phyloP scores from a whole-genome alignment of 805 yeast species.

The Wickerhamomyces pijperi region DNA sequence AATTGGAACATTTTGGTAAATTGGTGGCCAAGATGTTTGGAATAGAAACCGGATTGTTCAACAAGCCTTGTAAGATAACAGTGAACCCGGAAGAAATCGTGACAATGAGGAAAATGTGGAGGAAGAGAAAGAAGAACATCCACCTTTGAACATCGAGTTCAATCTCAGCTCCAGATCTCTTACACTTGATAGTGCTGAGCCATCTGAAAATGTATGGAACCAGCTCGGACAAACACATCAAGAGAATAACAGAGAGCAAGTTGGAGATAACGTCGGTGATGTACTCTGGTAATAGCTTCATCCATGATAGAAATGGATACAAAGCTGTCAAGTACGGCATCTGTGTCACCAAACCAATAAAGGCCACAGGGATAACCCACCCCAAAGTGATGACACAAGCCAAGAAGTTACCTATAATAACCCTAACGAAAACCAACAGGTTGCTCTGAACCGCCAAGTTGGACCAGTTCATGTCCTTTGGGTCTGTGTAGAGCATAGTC shows the following conservation, averaged over 20 bases:
- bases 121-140: slow-evolving; percentile 68
- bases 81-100: slow-evolving; percentile 75
- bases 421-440: slow-evolving; percentile 26
- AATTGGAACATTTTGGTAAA: slow-evolving; percentile 77
- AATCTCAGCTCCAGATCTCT: slow-evolving; percentile 46
- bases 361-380: slow-evolving; percentile 80
- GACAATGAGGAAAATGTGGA: slow-evolving; percentile 77
- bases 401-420: slow-evolving; percentile 32
- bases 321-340: slow-evolving; percentile 51
- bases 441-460: slow-evolving; percentile 36
- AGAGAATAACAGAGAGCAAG: slow-evolving; percentile 54
- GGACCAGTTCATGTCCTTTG: slow-evolving; percentile 63
- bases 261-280: slow-evolving; percentile 45
- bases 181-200: slow-evolving; percentile 45
- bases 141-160: slow-evolving; percentile 68
- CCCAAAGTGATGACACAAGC: slow-evolving; percentile 40
- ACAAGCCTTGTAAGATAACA: slow-evolving; percentile 45
- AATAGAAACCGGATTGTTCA: slow-evolving; percentile 62
- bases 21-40: slow-evolving; percentile 66
- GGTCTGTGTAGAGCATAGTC: slow-evolving; percentile 42
- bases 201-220: slow-evolving; percentile 49
- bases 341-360: slow-evolving; percentile 68
- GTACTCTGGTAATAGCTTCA: slow-evolving; percentile 42
- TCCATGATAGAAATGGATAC: slow-evolving; percentile 49
- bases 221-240: slow-evolving; percentile 50